A percentile compares a stretch with the other conserved stretches of the same genome.
These are phyloP conservation scores for Penicillium robsamsonii DNA, from an alignment of 495 filamentous ascomycete genomes.

Conservation along the genomic window DNA sequence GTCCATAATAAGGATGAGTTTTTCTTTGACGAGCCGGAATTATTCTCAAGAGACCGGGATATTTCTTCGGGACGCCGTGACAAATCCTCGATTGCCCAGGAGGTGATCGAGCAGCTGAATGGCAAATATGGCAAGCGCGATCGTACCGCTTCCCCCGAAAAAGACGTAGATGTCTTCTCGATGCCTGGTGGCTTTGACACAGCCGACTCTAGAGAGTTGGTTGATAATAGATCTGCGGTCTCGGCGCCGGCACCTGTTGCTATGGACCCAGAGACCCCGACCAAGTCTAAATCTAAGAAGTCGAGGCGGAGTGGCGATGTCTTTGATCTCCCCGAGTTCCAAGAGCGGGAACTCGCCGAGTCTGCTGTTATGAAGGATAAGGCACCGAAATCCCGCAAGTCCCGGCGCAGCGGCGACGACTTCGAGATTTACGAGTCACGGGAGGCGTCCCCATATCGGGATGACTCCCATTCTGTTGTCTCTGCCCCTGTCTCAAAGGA, in stretches of 20 bases:
- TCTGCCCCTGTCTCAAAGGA: constrained; percentile 18
- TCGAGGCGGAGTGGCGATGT: neutral
- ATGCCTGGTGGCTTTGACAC: constrained; percentile 46
- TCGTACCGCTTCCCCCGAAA: constrained; percentile 17
- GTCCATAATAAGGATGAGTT: constrained; percentile 19
- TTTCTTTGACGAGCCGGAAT: constrained; percentile 25
- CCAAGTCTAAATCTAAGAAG: constrained; percentile 13
- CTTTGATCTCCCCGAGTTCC: neutral
- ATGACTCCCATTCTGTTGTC: constrained; percentile 25
- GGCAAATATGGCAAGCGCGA: constrained; percentile 13
- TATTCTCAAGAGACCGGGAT: constrained; percentile 12
- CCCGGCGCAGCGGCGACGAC: constrained; percentile 4
- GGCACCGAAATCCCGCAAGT: neutral
- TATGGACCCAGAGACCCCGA: neutral
- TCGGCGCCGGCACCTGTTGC: neutral
- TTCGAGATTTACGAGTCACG: constrained; percentile 10
- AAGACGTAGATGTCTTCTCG: constrained; percentile 26
- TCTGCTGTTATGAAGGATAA: neutral
- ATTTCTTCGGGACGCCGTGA: constrained; percentile 6
- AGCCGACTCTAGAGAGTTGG: constrained; percentile 10
- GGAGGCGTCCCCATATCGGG: constrained; percentile 10
- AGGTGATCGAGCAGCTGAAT: constrained; percentile 32
- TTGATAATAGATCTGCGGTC: neutral
- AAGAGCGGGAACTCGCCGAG: neutral
- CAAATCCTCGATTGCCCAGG: constrained; percentile 28